Evolutionary conservation across 2,329 filamentous ascomycete genomes (phyloP).

Genomic region (Pseudocercospora musae): DNA sequence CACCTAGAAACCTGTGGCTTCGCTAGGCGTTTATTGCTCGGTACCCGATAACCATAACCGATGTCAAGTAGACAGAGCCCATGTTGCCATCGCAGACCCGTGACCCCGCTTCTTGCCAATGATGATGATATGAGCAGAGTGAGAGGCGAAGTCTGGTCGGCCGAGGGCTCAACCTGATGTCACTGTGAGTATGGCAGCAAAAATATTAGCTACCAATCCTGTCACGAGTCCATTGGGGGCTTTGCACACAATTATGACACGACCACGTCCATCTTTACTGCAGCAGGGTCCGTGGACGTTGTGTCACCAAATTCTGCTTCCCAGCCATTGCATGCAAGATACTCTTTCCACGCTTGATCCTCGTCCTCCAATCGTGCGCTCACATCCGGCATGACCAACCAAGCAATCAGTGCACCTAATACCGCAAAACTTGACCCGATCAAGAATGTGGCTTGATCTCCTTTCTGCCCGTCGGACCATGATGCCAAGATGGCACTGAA

Average conservation of each 20-base stretch:
- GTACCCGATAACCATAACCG: too few species aligned
- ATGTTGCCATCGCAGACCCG: not conserved
- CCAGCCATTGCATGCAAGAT: conserved; percentile 13
- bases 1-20: too few species aligned
- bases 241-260: not conserved
- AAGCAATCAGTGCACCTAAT: conserved; percentile 62
- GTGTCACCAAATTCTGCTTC: conserved; percentile 14
- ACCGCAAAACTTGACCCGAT: conserved; percentile 73
- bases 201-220: not conserved
- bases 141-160: not conserved
- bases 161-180: not conserved
- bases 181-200: not conserved
- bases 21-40: too few species aligned
- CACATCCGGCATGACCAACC: conserved; percentile 48
- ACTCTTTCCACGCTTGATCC: conserved; percentile 13
- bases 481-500: conserved; percentile 63
- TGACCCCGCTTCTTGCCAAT: not conserved
- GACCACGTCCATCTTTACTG: conserved; percentile 10
- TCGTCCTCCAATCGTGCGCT: conserved; percentile 13
- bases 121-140: not conserved
- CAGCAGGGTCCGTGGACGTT: conserved; percentile 6
- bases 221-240: not conserved
- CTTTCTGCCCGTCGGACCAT: conserved; percentile 48
- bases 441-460: conserved; percentile 81
- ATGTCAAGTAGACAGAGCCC: too few species aligned